These are phyloP conservation scores for Circinella umbellata DNA, from an alignment of 371 early-diverging fungal genomes.

Conservation along the genomic window DNA sequence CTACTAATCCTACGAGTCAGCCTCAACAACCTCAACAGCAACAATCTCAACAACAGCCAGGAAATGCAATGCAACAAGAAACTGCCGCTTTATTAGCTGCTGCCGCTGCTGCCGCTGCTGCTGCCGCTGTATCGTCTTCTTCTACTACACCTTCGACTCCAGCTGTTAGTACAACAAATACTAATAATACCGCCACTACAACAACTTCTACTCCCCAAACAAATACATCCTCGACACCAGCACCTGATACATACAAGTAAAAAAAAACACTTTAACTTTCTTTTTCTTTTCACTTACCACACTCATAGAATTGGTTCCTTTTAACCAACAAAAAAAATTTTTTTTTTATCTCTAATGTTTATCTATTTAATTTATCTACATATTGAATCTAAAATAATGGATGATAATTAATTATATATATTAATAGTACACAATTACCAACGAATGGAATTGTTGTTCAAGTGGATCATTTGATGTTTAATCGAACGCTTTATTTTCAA, in stretches of 20 bases:
- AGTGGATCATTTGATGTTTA: constrained; percentile 49
- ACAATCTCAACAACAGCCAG: neutral
- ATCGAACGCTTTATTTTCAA: constrained; percentile 50
- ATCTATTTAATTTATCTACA: no score
- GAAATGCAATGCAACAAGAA: constrained; percentile 9
- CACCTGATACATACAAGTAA: constrained; percentile 3
- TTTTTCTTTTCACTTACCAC: neutral
- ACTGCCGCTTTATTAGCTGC: constrained; percentile 26
- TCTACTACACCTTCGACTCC: neutral
- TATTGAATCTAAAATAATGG: no score
- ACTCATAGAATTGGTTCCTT: no score
- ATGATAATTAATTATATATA: no score
- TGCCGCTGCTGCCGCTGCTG: constrained; percentile 26
- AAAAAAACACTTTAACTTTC: neutral
- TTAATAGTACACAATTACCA: constrained; percentile 10
- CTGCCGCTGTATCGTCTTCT: constrained; percentile 19
- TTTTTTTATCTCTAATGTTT: neutral
- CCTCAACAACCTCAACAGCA: neutral
- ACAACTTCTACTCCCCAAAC: constrained; percentile 6
- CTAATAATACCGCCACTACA: constrained; percentile 9
- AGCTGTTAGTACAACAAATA: neutral
- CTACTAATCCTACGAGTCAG: neutral
- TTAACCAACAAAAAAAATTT: neutral
- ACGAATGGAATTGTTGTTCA: constrained; percentile 45
- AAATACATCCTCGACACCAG: neutral